Conservation (phyloP, 208 protist genomes). For the Trypanosoma melophagium region DNA sequence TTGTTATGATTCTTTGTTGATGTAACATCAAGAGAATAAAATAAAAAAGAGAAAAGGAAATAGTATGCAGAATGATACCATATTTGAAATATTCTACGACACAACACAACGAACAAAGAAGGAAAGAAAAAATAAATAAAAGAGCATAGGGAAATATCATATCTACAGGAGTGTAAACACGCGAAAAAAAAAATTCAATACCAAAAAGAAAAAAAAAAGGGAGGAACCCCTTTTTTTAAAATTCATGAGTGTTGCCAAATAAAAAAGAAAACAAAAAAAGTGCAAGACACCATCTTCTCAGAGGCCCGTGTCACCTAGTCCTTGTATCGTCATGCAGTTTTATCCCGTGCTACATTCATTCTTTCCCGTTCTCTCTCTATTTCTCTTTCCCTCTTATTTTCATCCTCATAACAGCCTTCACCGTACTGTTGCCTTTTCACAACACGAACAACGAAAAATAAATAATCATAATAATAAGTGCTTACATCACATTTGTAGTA, state of each 20-base stretch:
- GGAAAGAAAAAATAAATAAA: conserved; percentile 10
- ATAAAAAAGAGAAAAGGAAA: no score
- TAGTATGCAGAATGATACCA: no score
- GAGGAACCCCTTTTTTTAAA: neutral
- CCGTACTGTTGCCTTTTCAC: neutral
- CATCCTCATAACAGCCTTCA: neutral
- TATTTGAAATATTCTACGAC: no score
- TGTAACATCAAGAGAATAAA: no score
- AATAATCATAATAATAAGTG: neutral
- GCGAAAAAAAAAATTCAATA: neutral
- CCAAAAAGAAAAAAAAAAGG: neutral
- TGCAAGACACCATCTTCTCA: neutral
- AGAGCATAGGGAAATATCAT: neutral
- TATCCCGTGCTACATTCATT: conserved; percentile 9
- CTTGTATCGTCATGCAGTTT: neutral
- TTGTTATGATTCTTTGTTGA: no score
- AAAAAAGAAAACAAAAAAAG: neutral
- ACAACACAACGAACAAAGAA: neutral
- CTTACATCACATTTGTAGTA: no score
- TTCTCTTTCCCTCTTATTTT: neutral
- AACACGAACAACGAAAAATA: neutral
- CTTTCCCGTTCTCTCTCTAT: neutral
- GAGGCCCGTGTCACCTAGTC: neutral
- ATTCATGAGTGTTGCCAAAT: no score
- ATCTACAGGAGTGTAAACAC: neutral